Evolutionary conservation across 129 eudicot genomes (phyloP), one percentile per base, ranked within the genome.

Genomic region (Tagetes erecta): DNA sequence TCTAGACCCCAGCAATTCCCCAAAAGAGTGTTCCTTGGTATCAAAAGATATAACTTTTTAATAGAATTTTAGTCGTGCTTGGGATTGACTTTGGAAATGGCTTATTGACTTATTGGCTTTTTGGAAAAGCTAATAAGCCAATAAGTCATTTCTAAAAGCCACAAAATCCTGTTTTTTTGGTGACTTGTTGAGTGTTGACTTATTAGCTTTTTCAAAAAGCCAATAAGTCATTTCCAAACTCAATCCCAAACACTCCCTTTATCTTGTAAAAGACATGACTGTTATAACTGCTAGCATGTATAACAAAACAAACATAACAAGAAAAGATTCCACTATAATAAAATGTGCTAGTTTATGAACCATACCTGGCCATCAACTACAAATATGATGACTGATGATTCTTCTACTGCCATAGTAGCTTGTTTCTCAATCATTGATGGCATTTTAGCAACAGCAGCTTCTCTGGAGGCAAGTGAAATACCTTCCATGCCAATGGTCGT

Each of bases 401-500:
- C 98, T 66, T 94, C 97, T 40, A 94, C 93, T 67, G 98, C 98
- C 47, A 85, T 76, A 45, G 91, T 80, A 67, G 98, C 98, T 74
- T 94, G 98, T 63, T 81, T 90, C 84, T 94, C 98, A 53, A 94
- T 87, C 95, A 88, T 87, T 45, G 98, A 86, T n/a, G 98, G 98
- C 98, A 94, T 94, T 79, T 89, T 86, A 72, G 98, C 96, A 78
- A 94, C 88, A 67, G 98, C 98, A 75, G 98, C 97, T 82, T 94
- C 98, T 83, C 98, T 85, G 64, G 87, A 79, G 74, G 93, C 97
- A 78, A 90, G 92, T 53, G 98, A 88, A 74, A 94, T 94, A 64
- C 98, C 98, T 84, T 94, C 97, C 98, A 94, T 94, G 76, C 99
- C 99, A 59, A 94, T 91, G 59, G 99, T 91, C 31, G 99, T 90